Conservation (phyloP, 2,329 filamentous ascomycete genomes). For the Fusarium secorum region DNA sequence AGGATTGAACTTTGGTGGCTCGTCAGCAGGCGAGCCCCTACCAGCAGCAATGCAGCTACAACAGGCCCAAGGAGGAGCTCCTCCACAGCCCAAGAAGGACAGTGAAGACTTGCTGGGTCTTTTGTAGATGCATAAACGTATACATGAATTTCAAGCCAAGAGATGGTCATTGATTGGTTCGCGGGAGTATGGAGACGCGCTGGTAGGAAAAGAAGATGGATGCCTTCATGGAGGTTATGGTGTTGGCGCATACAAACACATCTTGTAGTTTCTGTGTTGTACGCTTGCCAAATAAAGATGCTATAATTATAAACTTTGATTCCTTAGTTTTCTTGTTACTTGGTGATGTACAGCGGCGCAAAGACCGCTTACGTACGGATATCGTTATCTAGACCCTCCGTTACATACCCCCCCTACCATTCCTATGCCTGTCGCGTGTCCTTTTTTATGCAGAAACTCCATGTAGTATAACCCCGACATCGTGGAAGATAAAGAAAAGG, state of each 20-base stretch:
- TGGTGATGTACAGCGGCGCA: constrained; percentile 25
- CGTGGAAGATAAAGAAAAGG: background rate
- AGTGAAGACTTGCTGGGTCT: constrained; percentile 67
- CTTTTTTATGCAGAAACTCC: constrained; percentile 13
- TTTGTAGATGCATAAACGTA: constrained; percentile 44
- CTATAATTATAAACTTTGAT: constrained; percentile 32
- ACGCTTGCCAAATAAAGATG: constrained; percentile 34
- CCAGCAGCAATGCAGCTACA: constrained; percentile 68
- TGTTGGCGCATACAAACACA: constrained; percentile 33
- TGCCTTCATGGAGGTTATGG: constrained; percentile 22
- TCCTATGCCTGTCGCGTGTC: background rate
- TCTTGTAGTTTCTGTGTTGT: constrained; percentile 28
- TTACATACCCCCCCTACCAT: background rate
- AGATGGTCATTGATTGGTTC: constrained; percentile 16
- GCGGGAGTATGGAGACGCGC: constrained; percentile 28
- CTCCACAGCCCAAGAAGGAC: constrained; percentile 61
- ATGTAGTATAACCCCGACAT: background rate
- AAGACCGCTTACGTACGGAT: constrained; percentile 20
- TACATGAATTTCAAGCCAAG: constrained; percentile 15
- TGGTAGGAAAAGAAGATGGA: constrained; percentile 32
- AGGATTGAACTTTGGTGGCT: constrained; percentile 75
- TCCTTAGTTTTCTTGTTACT: constrained; percentile 8
- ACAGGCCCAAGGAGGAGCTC: constrained; percentile 43
- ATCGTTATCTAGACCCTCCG: constrained; percentile 2
- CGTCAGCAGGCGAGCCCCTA: constrained; percentile 64